phyloP scores from a whole-genome alignment of 2,329 filamentous ascomycete species.

The Rutstroemia sp. region DNA sequence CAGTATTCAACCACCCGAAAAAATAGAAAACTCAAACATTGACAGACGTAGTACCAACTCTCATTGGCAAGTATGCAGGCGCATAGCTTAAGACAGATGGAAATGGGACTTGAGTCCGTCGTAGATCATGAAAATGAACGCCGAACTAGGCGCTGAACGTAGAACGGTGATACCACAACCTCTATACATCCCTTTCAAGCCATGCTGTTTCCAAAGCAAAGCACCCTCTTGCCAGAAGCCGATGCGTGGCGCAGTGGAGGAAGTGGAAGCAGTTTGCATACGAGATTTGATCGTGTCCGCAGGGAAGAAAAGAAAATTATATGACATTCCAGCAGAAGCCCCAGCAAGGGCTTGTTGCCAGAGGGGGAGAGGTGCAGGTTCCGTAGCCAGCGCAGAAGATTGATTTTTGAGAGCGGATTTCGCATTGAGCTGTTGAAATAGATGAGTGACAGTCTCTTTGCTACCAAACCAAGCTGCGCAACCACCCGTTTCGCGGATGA shows the following conservation, averaged over 20 bases:
- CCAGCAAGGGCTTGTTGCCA: slow-evolving; percentile 86
- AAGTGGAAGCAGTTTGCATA: slow-evolving; percentile 81
- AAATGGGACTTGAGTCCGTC: slow-evolving; percentile 64
- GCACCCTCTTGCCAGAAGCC: slow-evolving; percentile 67
- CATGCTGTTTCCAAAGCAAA: slow-evolving; percentile 74
- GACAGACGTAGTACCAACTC: background rate
- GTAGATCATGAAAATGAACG: slow-evolving; percentile 94
- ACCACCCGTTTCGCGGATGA: slow-evolving; percentile 90
- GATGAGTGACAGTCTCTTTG: slow-evolving; percentile 68
- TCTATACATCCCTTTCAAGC: slow-evolving; percentile 78
- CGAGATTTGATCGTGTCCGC: slow-evolving; percentile 96
- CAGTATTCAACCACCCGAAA: background rate
- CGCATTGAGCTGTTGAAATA: slow-evolving; percentile 36
- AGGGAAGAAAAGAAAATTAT: slow-evolving; percentile 96
- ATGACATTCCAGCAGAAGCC: slow-evolving; percentile 81
- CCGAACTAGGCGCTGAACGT: slow-evolving; percentile 87
- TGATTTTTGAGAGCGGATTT: slow-evolving; percentile 23
- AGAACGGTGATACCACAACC: slow-evolving; percentile 91
- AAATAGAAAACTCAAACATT: background rate
- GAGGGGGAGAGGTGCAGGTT: slow-evolving; percentile 56
- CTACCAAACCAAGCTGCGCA: slow-evolving; percentile 92
- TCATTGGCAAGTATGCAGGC: background rate
- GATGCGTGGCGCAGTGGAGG: slow-evolving; percentile 37
- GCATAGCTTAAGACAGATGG: background rate
- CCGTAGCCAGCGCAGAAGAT: slow-evolving; percentile 6